A percentile compares a stretch with the other conserved stretches of the same genome.
phyloP scores from a whole-genome alignment of 495 filamentous ascomycete genomes.

The Emericellopsis terricola region DNA sequence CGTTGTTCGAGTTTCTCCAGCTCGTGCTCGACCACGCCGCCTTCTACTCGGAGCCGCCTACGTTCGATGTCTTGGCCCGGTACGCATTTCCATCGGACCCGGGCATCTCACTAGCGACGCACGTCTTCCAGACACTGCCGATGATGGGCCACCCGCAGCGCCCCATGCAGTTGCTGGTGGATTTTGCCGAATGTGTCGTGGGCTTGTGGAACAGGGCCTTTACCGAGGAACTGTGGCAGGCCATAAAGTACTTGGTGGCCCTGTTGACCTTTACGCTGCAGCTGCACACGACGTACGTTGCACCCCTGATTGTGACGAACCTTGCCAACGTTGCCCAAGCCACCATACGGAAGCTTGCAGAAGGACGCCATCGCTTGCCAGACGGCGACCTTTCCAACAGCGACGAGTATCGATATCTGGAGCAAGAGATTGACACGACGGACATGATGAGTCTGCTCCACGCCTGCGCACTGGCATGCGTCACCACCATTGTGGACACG shows the following conservation, averaged over 20 bases:
- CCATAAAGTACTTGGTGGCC: constrained; percentile 23
- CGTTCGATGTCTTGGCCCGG: constrained; percentile 23
- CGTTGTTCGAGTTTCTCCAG: constrained; percentile 21
- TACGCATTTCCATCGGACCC: constrained; percentile 22
- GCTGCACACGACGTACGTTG: constrained; percentile 18
- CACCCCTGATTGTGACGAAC: constrained; percentile 21
- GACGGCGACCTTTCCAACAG: constrained; percentile 11
- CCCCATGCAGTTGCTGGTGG: constrained; percentile 18
- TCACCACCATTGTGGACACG: constrained; percentile 5
- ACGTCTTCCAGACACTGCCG: constrained; percentile 23
- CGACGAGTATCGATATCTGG: constrained; percentile 10
- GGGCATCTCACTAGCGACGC: constrained; percentile 19
- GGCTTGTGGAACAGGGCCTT: constrained; percentile 26
- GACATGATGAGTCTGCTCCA: constrained; percentile 23
- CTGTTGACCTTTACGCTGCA: constrained; percentile 19
- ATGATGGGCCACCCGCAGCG: constrained; percentile 15
- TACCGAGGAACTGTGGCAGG: constrained; percentile 19
- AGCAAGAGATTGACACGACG: constrained; percentile 15
- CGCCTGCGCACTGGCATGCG: constrained; percentile 19
- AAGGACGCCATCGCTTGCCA: constrained; percentile 9
- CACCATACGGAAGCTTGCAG: constrained; percentile 13
- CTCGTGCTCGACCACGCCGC: constrained; percentile 24
- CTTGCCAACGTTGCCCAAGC: constrained; percentile 22
- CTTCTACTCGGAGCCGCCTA: constrained; percentile 14
- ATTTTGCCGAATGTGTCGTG: constrained; percentile 24